phyloP scores from a whole-genome alignment of 805 yeast species.

The Wickerhamiella galacta region DNA sequence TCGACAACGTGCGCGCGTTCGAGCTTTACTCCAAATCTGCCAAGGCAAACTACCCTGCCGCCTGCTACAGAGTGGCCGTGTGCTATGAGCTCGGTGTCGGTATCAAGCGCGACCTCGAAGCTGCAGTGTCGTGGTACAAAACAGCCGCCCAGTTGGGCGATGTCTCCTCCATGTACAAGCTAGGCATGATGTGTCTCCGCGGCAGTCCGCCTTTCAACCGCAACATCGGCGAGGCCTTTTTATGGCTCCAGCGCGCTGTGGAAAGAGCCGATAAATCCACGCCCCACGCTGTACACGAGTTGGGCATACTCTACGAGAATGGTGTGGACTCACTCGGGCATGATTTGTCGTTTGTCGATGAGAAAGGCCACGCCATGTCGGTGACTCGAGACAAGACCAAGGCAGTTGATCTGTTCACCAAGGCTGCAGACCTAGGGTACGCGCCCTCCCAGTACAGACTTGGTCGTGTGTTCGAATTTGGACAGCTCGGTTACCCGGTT shows the following conservation, averaged over 20 bases:
- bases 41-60: slow-evolving; percentile 36
- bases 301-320: slow-evolving; percentile 34
- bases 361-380: slow-evolving; percentile 11
- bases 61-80: slow-evolving; percentile 54
- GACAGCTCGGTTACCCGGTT: slow-evolving; percentile 34
- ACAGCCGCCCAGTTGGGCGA: slow-evolving; percentile 47
- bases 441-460: slow-evolving; percentile 52
- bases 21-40: slow-evolving; percentile 46
- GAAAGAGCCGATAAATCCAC: slow-evolving; percentile 27
- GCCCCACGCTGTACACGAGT: slow-evolving; percentile 42
- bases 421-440: slow-evolving; percentile 36
- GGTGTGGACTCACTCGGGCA: slow-evolving; percentile 1
- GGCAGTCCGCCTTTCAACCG: slow-evolving; percentile 29
- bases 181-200: slow-evolving; percentile 46
- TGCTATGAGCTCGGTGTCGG: slow-evolving; percentile 55
- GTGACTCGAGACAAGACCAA: slow-evolving; percentile 19
- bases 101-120: slow-evolving; percentile 25
- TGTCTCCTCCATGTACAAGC: slow-evolving; percentile 53
- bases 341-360: slow-evolving; percentile 8
- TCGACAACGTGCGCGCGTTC: slow-evolving; percentile 45
- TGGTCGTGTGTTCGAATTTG: slow-evolving; percentile 61
- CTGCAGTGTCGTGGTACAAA: slow-evolving; percentile 38
- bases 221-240: slow-evolving; percentile 28
- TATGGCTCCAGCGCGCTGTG: slow-evolving; percentile 38
- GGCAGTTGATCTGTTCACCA: slow-evolving; percentile 37